A percentile compares a stretch with the other conserved stretches of the same genome.
These are phyloP conservation scores for Babesia ovis DNA, from an alignment of 169 alveolate species.

Conservation along the genomic window DNA sequence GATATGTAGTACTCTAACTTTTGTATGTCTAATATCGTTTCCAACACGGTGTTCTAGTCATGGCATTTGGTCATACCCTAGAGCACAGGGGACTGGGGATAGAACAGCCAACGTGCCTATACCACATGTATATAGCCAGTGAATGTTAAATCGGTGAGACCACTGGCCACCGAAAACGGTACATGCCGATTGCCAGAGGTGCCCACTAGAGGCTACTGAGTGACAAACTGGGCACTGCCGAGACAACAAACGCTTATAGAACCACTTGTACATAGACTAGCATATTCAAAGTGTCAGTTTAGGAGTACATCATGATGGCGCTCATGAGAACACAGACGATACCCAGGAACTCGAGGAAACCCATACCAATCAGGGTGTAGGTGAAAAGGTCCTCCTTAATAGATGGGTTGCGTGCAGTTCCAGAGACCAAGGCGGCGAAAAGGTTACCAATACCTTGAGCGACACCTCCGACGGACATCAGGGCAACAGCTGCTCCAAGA, in stretches of 20 bases:
- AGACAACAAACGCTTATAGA: neutral
- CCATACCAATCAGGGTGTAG: conserved; percentile 89
- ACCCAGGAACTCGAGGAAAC: conserved; percentile 88
- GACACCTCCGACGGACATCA: conserved; percentile 84
- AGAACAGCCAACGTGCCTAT: too few relatives aligned
- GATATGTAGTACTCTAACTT: too few relatives aligned
- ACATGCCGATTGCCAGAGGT: neutral
- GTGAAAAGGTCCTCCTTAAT: conserved; percentile 87
- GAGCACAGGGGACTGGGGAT: too few relatives aligned
- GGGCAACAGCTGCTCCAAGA: conserved; percentile 81
- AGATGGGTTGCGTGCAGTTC: conserved; percentile 88
- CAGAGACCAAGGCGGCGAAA: conserved; percentile 87
- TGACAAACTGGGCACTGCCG: neutral
- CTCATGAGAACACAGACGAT: conserved; percentile 86
- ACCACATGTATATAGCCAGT: too few relatives aligned
- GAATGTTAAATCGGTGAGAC: too few relatives aligned
- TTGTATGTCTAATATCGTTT: too few relatives aligned
- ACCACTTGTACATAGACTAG: too few relatives aligned
- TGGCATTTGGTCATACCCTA: too few relatives aligned
- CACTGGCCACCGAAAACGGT: neutral
- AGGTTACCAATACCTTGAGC: conserved; percentile 91
- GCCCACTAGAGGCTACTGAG: neutral
- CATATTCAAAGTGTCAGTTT: conserved; percentile 17
- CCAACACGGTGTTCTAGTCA: too few relatives aligned
- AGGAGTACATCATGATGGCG: conserved; percentile 85